Conservation (phyloP, 2,329 filamentous ascomycete genomes). For the Colletotrichum tofieldiae region DNA sequence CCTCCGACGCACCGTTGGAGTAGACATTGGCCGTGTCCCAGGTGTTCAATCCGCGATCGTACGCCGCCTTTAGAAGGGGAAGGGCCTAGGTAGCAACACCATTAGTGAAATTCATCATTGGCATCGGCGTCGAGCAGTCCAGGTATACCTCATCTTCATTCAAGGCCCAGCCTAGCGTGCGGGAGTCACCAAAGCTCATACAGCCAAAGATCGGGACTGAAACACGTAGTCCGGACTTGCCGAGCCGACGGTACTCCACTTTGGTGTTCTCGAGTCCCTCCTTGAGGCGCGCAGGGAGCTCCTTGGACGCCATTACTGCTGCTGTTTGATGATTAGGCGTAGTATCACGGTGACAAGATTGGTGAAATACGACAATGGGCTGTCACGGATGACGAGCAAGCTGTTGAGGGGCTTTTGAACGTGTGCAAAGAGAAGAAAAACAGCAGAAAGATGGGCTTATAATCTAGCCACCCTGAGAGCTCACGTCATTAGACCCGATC, state of each 20-base stretch:
- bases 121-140: not conserved
- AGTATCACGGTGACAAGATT: not conserved
- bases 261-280: conserved; percentile 55
- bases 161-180: conserved; percentile 70
- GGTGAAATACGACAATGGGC: not conserved
- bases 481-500: conserved; percentile 34
- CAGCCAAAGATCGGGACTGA: conserved; percentile 76
- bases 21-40: conserved; percentile 71
- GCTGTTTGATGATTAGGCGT: not conserved
- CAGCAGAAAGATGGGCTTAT: not conserved
- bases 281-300: conserved; percentile 42
- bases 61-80: conserved; percentile 75
- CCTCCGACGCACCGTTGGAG: conserved; percentile 69
- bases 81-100: conserved; percentile 56
- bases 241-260: conserved; percentile 67
- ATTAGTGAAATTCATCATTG: not conserved
- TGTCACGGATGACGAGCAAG: not conserved
- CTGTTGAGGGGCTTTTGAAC: rapidly evolving
- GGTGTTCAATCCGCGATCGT: conserved; percentile 75
- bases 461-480: not conserved
- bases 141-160: conserved; percentile 64
- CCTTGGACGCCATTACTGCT: conserved; percentile 32
- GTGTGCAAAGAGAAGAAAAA: not conserved
- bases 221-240: conserved; percentile 73
- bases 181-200: conserved; percentile 73